phyloP scores from a whole-genome alignment of 2,329 filamentous ascomycete species.

The Orbilia javanica region DNA sequence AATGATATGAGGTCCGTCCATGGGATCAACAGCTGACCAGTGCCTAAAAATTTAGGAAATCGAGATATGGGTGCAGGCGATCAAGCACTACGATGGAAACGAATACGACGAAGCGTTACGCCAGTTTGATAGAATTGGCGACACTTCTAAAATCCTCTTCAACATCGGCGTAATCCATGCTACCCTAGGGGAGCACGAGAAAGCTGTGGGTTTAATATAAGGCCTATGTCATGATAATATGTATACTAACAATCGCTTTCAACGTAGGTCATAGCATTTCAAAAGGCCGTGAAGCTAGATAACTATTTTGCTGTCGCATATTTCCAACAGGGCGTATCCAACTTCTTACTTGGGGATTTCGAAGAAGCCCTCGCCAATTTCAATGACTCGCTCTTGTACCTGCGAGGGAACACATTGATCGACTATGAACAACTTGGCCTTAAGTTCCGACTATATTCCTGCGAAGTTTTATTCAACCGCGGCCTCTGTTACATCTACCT shows the following conservation, averaged over 20 bases:
- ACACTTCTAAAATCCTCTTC: constrained; percentile 98
- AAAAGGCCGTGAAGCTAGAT: constrained; percentile 88
- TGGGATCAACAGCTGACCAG: not conserved
- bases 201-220: constrained; percentile 77
- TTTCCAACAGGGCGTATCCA: constrained; percentile 98
- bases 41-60: constrained; percentile 79
- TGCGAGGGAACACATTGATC: constrained; percentile 95
- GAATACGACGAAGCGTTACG: constrained; percentile 91
- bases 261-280: constrained; percentile 88
- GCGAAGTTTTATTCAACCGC: constrained; percentile 96
- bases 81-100: constrained; percentile 94
- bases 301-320: constrained; percentile 97
- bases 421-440: constrained; percentile 96
- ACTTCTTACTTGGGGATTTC: constrained; percentile 96
- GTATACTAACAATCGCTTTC: not conserved
- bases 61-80: constrained; percentile 95
- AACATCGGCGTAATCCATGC: constrained; percentile 98
- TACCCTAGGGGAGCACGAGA: constrained; percentile 93
- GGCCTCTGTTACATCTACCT: constrained; percentile 98
- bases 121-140: constrained; percentile 86
- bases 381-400: constrained; percentile 94
- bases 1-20: not conserved
- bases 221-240: constrained; percentile 29
- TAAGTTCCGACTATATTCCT: constrained; percentile 96
- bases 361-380: constrained; percentile 98